phyloP scores from a whole-genome alignment of 257 asterid genomes.

The Solanum rostratum region DNA sequence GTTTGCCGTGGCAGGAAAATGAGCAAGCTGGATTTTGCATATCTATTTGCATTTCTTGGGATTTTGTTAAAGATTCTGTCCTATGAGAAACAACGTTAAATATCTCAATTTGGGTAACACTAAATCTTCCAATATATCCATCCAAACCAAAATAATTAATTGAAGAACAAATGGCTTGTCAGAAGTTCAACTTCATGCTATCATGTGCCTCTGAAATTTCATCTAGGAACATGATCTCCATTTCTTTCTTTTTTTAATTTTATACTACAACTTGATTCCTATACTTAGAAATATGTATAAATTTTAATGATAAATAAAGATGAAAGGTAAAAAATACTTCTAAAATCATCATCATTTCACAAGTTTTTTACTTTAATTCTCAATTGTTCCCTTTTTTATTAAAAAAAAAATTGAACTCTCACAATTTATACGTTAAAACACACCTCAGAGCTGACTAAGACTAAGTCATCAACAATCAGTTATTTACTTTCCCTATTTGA shows the following conservation, averaged over 20 bases:
- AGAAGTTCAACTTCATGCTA: background rate
- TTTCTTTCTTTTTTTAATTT: background rate
- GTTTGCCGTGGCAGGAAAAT: background rate
- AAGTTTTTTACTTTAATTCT: background rate
- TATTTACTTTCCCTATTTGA: background rate
- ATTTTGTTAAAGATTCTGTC: background rate
- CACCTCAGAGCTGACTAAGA: background rate
- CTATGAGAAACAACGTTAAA: background rate
- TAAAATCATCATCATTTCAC: background rate
- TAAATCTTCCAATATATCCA: background rate
- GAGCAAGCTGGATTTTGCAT: background rate
- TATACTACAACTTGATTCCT: background rate
- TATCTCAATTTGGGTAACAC: background rate
- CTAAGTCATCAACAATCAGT: background rate
- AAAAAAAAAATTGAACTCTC: no score
- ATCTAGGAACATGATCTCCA: background rate
- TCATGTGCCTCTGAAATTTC: background rate
- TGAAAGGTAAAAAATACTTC: background rate
- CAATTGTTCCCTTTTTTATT: fast-evolving
- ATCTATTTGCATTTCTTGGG: background rate
- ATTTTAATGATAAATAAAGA: no score
- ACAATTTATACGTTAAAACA: background rate
- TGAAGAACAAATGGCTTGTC: background rate
- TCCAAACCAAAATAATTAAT: background rate
- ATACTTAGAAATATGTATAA: background rate